These are phyloP conservation scores for Aspergillus nomiae DNA, from an alignment of 2,329 filamentous ascomycete genomes.

Conservation along the genomic window DNA sequence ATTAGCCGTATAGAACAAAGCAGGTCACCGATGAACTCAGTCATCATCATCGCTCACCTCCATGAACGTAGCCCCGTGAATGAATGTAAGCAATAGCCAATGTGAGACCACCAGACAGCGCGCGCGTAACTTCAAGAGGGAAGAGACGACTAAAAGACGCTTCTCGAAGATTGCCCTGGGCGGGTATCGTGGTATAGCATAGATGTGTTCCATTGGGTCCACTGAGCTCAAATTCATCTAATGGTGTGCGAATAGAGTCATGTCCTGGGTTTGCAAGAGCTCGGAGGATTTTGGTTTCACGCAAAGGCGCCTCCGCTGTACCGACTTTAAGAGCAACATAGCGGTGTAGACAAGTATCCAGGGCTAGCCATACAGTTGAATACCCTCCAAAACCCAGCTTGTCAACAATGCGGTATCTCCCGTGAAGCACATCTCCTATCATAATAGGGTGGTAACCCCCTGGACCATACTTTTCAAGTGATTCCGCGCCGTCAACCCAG, in stretches of 20 bases:
- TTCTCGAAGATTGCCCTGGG: constrained; percentile 30
- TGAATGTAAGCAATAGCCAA: constrained; percentile 28
- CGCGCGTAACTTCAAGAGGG: constrained; percentile 29
- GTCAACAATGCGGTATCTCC: constrained; percentile 41
- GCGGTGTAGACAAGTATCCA: constrained; percentile 26
- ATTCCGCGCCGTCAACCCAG: constrained; percentile 33
- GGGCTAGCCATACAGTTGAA: constrained; percentile 47
- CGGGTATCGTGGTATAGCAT: constrained; percentile 29
- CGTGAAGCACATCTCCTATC: constrained; percentile 33
- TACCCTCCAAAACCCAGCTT: constrained; percentile 47
- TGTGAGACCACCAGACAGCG: constrained; percentile 23
- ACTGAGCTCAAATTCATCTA: constrained; percentile 31
- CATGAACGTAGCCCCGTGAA: constrained; percentile 30
- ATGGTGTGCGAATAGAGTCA: constrained; percentile 7
- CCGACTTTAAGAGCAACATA: constrained; percentile 36
- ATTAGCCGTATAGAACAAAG: too few species aligned
- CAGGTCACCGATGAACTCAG: too few species aligned
- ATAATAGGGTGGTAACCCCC: constrained; percentile 39
- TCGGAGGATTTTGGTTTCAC: constrained; percentile 25
- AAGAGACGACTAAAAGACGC: constrained; percentile 30
- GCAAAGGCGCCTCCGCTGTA: constrained; percentile 20
- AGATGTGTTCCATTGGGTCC: constrained; percentile 32
- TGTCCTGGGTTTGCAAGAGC: constrained; percentile 16
- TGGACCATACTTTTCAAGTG: constrained; percentile 33
- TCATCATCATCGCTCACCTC: constrained; percentile 18